Evolutionary conservation across 129 eudicot genomes (phyloP), one percentile per base, ranked within the genome.

Genomic region (Arctium lappa): DNA sequence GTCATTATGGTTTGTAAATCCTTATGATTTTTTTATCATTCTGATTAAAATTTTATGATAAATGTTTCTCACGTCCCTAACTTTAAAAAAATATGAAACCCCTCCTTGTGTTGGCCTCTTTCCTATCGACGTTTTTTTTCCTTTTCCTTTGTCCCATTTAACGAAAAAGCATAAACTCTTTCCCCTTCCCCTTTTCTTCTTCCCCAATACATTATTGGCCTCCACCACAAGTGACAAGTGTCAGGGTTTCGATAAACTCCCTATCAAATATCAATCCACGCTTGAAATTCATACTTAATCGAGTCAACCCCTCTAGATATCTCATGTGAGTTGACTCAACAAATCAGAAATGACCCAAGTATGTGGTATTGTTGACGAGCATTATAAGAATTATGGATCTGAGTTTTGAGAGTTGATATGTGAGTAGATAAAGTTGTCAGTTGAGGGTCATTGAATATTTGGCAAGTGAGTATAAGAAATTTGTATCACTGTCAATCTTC

Each of bases 251-350:
- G 3, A 94, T 50, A 13, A 60, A 71, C 75, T 94, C 92, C 0
- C 92, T 8, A 22, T 22, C 27, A 22, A 22, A 22, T 91, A 33
- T 89, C 93, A 50, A 91, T 92, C 93, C 93, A 92, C 0, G 91
- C 86, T 48, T 91, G 92, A 33, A 94, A 83, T 83, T 91, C 97
- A 6, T 85, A 82, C 82, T 92, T 92, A 30, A 91, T 88, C 30
- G 76, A 83, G 29, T 83, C 86, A 22, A 96, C 91, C 53, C 92
- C 83, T 27, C 87, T 77, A 0, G 89, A 86, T 44, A 94, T 84
- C 83, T 92, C 92, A 76, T 86, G 94, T n/a, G 91, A 85, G 69
- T 82, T 83, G 75, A 79, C 90, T 22, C 92, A 86, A 69, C 89
- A 86, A 5, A 76, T 60, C 22, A 94, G 40, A 77, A 90, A 92